Conservation (phyloP, 306 rosid species). For the Erythrophleum fordii region DNA sequence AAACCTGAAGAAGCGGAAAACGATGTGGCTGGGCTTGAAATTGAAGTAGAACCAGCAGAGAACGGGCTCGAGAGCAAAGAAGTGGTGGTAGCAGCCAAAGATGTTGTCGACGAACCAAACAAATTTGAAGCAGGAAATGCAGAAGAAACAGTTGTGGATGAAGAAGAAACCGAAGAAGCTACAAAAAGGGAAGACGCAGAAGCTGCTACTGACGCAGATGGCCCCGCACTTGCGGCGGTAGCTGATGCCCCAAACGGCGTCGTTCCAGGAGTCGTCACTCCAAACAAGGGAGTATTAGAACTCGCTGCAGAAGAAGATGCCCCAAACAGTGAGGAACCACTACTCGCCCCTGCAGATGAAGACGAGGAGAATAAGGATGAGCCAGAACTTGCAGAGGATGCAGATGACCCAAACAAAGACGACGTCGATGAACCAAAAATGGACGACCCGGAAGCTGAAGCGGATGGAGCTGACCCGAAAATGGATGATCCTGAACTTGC, state of each 20-base stretch:
- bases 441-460: constrained; percentile 3
- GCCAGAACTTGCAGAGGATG: background rate
- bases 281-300: background rate
- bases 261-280: constrained; percentile 22
- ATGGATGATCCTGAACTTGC: constrained; percentile 28
- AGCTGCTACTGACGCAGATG: constrained; percentile 14
- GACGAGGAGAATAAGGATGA: constrained; percentile 28
- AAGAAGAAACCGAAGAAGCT: constrained; percentile 15
- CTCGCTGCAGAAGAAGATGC: constrained; percentile 5
- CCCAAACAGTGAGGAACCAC: constrained; percentile 20
- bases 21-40: constrained; percentile 43
- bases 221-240: background rate
- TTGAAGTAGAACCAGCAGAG: constrained; percentile 38
- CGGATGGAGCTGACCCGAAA: constrained; percentile 19
- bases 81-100: constrained; percentile 40
- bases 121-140: constrained; percentile 28
- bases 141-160: constrained; percentile 27
- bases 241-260: constrained; percentile 21
- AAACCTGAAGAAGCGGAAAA: constrained; percentile 50
- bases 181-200: constrained; percentile 21
- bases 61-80: constrained; percentile 48
- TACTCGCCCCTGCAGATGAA: constrained; percentile 34
- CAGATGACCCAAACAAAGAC: constrained; percentile 25
- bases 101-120: constrained; percentile 38
- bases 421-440: constrained; percentile 11